Evolutionary conservation across 2,329 filamentous ascomycete species (phyloP).

Genomic region (Pestalotiopsis sp.): DNA sequence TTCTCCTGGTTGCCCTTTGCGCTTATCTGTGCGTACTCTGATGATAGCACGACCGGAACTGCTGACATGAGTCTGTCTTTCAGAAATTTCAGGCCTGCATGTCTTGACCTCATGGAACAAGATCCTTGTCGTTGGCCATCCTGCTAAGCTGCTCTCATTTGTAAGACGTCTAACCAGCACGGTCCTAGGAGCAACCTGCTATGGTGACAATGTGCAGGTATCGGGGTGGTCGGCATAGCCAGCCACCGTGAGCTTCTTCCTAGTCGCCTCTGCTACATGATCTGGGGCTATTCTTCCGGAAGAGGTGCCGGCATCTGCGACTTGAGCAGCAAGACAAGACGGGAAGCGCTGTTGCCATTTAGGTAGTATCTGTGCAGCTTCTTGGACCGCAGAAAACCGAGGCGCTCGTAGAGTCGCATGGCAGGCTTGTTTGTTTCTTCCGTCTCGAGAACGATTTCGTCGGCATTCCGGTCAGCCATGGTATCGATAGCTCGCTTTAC

Average conservation of each 20-base stretch:
- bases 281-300: background rate
- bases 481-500: constrained; percentile 90
- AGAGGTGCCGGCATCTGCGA: constrained; percentile 23
- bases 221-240: too few species aligned
- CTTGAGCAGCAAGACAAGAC: constrained; percentile 81
- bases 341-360: constrained; percentile 93
- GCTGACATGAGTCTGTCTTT: background rate
- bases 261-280: background rate
- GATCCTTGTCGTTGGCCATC: too few species aligned
- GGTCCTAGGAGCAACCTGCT: too few species aligned
- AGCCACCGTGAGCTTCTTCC: too few species aligned
- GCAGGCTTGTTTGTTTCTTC: constrained; percentile 91
- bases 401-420: constrained; percentile 87
- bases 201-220: too few species aligned
- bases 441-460: constrained; percentile 95
- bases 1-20: background rate
- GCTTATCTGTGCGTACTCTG: background rate
- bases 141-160: background rate
- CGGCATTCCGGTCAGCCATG: constrained; percentile 82
- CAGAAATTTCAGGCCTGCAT: background rate
- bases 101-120: too few species aligned
- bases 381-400: constrained; percentile 92
- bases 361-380: constrained; percentile 93
- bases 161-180: too few species aligned
- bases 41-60: background rate